A percentile compares a stretch with the other conserved stretches of the same genome.
Conservation (phyloP, 257 asterid genomes). For the Craterostigma plantagineum region DNA sequence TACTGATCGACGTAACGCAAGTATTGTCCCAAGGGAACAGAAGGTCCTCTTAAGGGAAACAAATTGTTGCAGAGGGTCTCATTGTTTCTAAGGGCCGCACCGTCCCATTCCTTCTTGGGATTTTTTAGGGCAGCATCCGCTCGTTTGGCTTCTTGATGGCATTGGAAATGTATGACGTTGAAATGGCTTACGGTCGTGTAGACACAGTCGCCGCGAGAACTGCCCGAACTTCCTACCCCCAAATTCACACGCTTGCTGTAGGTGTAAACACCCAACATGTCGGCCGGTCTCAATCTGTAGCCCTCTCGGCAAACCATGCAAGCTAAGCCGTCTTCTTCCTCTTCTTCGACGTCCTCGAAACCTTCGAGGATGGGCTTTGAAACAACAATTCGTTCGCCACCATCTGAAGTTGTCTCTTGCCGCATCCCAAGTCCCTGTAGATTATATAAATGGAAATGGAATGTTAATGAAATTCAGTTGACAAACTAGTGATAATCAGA, state of each 20-base stretch:
- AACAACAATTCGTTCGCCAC: constrained; percentile 87
- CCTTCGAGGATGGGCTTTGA: constrained; percentile 80
- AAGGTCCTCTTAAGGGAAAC: constrained; percentile 76
- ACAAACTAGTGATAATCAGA: not conserved
- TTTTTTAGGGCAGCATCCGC: constrained; percentile 81
- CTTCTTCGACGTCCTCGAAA: constrained; percentile 86
- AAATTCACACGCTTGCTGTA: constrained; percentile 92
- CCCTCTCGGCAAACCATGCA: constrained; percentile 99
- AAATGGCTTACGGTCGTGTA: constrained; percentile 97
- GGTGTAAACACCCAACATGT: constrained; percentile 71
- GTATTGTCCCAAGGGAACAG: constrained; percentile 75
- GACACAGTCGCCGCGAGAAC: constrained; percentile 90
- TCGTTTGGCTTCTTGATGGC: constrained; percentile 99
- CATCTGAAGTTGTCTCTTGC: constrained; percentile 69
- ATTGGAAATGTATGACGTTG: constrained; percentile 95
- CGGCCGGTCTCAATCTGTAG: constrained; percentile 72
- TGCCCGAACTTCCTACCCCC: constrained; percentile 76
- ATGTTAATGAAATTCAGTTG: not conserved
- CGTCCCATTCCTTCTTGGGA: constrained; percentile 99
- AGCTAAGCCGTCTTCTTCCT: constrained; percentile 89
- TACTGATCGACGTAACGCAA: constrained; percentile 81
- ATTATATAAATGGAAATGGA: no score
- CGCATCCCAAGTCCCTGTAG: constrained; percentile 82
- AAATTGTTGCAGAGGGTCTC: constrained; percentile 89
- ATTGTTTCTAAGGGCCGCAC: constrained; percentile 91